Base-by-base conservation (phyloP, 345 rosid genomes). In the Bruguiera sexangula region DNA sequence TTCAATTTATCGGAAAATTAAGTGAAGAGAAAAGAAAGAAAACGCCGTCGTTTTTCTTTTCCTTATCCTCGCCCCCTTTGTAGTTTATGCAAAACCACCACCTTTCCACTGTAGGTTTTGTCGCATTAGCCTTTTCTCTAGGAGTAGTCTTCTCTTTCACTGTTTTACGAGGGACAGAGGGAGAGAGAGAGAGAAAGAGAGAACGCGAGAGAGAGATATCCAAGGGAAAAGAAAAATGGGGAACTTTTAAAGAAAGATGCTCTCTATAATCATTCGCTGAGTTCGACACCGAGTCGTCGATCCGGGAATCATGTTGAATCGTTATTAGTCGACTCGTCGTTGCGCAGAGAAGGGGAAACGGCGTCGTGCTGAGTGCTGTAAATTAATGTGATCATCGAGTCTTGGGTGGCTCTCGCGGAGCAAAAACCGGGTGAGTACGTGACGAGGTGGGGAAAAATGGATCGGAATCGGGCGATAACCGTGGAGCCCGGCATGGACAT, bases 401-500 rank as follows among this genome's bases (percentile, higher is more conserved):
- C 16, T 13, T 39, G 15, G 60, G 60, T 24, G 30, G 19, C 60
- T 53, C 8, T 55, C 2, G 13, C 2, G 48, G 15, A 11, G 16
- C 48, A 11, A 39, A 8, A 39, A 39, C 48, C 16, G 16, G 48
- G 16, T 34, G 37, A 34, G 37, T 52, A 53, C 3, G 57, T 53
- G 57, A 55, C 59, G 59, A 55, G n/a, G 7, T 13, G 59, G 30
- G 22, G 26, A n/a, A 7, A 22, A 4, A 77, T 72, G 73, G 64
- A 77, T 68, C 65, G 76, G 62, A 56, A 56, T 56, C 61, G 73
- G 68, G 34, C 70, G 74, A 30, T 72, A 20, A 72, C 73, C 9
- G 54, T 69, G n/a, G 80, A 73, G 1, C 76, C 77, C 1, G 80
- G 74, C 30, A 68, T 73, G 77, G 80, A 77, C 53, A 64, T 68